A percentile compares a stretch with the other conserved stretches of the same genome.
Evolutionary conservation across 106 monocot species (phyloP).

Genomic region (Allium cepa): DNA sequence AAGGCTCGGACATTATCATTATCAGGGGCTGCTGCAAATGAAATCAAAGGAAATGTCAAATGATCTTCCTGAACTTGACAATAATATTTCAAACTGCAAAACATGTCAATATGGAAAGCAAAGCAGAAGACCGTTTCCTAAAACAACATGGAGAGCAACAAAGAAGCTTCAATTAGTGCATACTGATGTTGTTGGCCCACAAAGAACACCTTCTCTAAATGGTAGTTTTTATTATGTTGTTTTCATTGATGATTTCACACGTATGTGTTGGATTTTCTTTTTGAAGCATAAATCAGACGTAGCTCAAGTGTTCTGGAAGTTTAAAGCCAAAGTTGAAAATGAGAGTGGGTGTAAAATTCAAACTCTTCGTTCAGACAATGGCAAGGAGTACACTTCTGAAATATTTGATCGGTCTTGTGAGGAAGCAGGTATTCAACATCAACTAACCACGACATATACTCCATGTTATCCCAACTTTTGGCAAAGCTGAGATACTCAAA

Average conservation of each 20-base stretch:
- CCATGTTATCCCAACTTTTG: no score
- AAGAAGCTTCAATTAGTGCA: no score
- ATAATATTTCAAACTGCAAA: no score
- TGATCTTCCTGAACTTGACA: no score
- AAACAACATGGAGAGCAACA: no score
- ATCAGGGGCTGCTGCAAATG: not conserved
- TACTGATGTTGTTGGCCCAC: no score
- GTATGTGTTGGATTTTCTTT: constrained; percentile 6
- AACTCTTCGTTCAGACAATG: constrained; percentile 1
- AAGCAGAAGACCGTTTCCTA: not conserved
- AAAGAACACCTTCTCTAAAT: no score
- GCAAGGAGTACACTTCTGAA: constrained; percentile 1
- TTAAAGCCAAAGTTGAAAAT: constrained; percentile 1
- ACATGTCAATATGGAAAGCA: no score
- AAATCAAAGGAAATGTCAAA: not conserved
- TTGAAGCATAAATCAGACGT: constrained; percentile 8
- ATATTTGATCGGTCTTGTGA: not conserved
- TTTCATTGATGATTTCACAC: constrained; percentile 6
- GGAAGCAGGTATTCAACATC: not conserved
- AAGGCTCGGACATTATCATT: not conserved
- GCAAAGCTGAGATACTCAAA: no score
- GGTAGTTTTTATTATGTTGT: no score
- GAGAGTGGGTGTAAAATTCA: constrained; percentile 7
- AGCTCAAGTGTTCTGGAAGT: not conserved
- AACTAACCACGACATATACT: not conserved